Evolutionary conservation across 148 eudicot species (phyloP).

Genomic region (Heliosperma pusillum): DNA sequence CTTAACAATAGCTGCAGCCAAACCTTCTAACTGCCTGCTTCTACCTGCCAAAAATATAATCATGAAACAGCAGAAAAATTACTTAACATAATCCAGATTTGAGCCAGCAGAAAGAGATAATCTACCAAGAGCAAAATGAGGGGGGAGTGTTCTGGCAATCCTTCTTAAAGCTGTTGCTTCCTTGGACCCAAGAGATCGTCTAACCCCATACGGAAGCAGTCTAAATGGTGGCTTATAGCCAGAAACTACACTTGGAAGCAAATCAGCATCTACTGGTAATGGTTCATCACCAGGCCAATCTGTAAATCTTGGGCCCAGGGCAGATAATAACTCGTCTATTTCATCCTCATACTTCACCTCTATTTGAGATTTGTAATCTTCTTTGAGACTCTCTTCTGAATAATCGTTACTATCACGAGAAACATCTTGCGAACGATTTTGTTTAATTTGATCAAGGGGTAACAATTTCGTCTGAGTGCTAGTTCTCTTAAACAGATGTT

Average conservation of each 20-base stretch:
- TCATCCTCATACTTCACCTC: slow-evolving; percentile 83
- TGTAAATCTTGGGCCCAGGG: slow-evolving; percentile 74
- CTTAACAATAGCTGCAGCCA: slow-evolving; percentile 78
- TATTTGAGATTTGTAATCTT: slow-evolving; percentile 23
- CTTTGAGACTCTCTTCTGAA: slow-evolving; percentile 30
- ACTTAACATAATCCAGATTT: neutral
- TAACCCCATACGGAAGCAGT: slow-evolving; percentile 86
- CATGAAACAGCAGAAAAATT: slow-evolving; percentile 2
- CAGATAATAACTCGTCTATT: slow-evolving; percentile 69
- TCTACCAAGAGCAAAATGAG: slow-evolving; percentile 94
- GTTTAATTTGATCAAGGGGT: slow-evolving; percentile 23
- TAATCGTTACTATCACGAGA: slow-evolving; percentile 23
- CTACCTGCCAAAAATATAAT: slow-evolving; percentile 56
- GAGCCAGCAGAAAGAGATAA: neutral
- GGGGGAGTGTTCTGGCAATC: slow-evolving; percentile 88
- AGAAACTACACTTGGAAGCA: slow-evolving; percentile 63
- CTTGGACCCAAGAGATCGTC: slow-evolving; percentile 54
- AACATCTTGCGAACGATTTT: slow-evolving; percentile 21
- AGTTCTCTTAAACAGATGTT: slow-evolving; percentile 31
- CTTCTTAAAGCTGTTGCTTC: slow-evolving; percentile 83
- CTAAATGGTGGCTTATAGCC: slow-evolving; percentile 87
- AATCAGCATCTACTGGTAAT: slow-evolving; percentile 92
- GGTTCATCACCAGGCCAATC: slow-evolving; percentile 95
- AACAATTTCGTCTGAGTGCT: slow-evolving; percentile 25
- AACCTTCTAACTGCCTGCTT: slow-evolving; percentile 93